Conservation (phyloP, 2,329 filamentous ascomycete species). For the Penicillium sclerotigenum region DNA sequence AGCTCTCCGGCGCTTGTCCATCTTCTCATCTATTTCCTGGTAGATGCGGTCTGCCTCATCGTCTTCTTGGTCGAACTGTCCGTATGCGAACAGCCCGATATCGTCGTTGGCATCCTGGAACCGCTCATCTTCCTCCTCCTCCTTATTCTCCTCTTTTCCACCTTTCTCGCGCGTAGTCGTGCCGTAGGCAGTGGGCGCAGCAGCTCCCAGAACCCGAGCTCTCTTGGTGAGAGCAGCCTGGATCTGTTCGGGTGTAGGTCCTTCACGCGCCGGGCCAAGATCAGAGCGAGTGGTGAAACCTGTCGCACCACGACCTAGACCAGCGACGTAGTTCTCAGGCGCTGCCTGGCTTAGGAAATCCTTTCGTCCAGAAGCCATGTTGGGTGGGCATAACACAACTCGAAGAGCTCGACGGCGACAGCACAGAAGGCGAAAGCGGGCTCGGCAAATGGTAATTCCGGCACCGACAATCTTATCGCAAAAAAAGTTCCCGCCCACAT, state of each 20-base stretch:
- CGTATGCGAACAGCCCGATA: constrained; percentile 89
- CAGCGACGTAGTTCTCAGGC: constrained; percentile 87
- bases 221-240: constrained; percentile 95
- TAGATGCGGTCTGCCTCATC: constrained; percentile 97
- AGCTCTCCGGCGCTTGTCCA: constrained; percentile 82
- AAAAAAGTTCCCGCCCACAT: constrained; percentile 27
- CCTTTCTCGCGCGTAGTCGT: constrained; percentile 63
- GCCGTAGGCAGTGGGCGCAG: constrained; percentile 71
- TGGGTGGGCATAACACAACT: constrained; percentile 25
- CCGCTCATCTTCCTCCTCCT: constrained; percentile 72
- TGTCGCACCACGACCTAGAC: constrained; percentile 94
- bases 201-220: constrained; percentile 73
- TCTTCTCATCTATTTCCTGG: constrained; percentile 91
- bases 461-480: constrained; percentile 28
- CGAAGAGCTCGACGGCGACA: constrained; percentile 1
- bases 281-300: constrained; percentile 98
- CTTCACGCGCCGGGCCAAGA: constrained; percentile 89
- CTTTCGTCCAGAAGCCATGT: constrained; percentile 62
- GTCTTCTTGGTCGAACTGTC: constrained; percentile 94
- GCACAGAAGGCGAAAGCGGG: constrained; percentile 7
- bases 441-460: constrained; percentile 20
- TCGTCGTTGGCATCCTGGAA: constrained; percentile 98
- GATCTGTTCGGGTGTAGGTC: constrained; percentile 95
- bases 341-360: constrained; percentile 87
- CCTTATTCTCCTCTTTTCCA: constrained; percentile 60